Evolutionary conservation across 805 yeast species (phyloP).

Genomic region (Isabelozyma heimii): DNA sequence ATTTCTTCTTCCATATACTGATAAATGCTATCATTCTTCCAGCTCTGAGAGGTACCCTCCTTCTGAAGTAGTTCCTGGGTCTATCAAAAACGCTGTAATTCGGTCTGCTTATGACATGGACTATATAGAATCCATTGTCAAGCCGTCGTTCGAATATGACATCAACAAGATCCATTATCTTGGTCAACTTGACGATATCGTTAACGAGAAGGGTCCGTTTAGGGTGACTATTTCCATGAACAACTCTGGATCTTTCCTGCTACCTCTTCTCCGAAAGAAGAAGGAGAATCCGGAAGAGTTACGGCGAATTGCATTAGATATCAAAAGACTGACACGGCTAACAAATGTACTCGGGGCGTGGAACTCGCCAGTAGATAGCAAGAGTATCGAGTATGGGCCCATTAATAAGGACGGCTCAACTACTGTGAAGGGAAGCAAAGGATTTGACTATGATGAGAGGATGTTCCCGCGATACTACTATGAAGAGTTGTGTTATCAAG

Average conservation of each 20-base stretch:
- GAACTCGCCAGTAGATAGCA: constrained; percentile 16
- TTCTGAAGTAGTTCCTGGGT: constrained; percentile 16
- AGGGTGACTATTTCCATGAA: constrained; percentile 28
- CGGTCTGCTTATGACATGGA: constrained; percentile 30
- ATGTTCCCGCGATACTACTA: constrained; percentile 28
- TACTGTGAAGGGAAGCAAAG: constrained; percentile 24
- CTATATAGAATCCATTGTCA: constrained; percentile 27
- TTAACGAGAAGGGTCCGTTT: constrained; percentile 35
- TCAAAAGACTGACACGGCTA: constrained; percentile 25
- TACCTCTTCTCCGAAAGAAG: constrained; percentile 29
- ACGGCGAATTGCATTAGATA: constrained; percentile 24
- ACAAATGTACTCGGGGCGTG: constrained; percentile 26
- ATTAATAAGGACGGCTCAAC: constrained; percentile 24
- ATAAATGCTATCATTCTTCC: constrained; percentile 2
- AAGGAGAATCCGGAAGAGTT: constrained; percentile 9
- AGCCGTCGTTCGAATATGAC: constrained; percentile 32
- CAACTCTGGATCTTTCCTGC: constrained; percentile 27
- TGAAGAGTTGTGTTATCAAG: constrained; percentile 21
- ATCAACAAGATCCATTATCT: constrained; percentile 25
- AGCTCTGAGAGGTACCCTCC: constrained; percentile 8
- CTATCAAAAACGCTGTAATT: constrained; percentile 17
- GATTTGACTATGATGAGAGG: constrained; percentile 23
- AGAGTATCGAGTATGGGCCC: background rate
- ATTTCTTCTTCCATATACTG: constrained; percentile 26
- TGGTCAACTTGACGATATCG: constrained; percentile 11